phyloP scores from a whole-genome alignment of 2,329 filamentous ascomycete species.

The Aschersonia sp. region DNA sequence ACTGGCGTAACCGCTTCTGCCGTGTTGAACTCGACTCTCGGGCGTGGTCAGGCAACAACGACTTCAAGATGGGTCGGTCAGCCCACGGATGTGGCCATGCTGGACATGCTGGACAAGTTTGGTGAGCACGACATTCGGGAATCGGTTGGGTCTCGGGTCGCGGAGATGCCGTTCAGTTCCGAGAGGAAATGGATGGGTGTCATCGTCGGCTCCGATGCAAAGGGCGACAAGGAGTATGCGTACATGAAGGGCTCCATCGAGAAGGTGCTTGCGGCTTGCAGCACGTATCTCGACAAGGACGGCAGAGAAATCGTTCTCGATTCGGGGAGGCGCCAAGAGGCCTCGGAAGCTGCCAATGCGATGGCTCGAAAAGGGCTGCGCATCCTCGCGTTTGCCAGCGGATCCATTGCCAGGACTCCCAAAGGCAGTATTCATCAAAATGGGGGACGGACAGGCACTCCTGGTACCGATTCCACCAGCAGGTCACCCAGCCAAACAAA shows the following conservation, averaged over 20 bases:
- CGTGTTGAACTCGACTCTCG: conserved; percentile 73
- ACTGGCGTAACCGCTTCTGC: conserved; percentile 55
- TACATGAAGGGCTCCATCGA: conserved; percentile 96
- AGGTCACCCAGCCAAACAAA: conserved; percentile 27
- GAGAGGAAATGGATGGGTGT: conserved; percentile 99
- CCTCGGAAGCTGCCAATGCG: conserved; percentile 61
- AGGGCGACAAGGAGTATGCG: conserved; percentile 59
- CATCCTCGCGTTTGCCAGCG: conserved; percentile 88
- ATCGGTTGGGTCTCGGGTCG: conserved; percentile 64
- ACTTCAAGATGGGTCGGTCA: conserved; percentile 93
- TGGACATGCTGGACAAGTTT: conserved; percentile 83
- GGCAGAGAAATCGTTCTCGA: conserved; percentile 81
- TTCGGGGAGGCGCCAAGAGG: conserved; percentile 57
- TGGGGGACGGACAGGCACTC: conserved; percentile 36
- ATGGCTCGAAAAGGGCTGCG: conserved; percentile 85
- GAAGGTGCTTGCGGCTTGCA: conserved; percentile 70
- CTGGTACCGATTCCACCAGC: conserved; percentile 22
- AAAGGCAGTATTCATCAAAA: conserved; percentile 24
- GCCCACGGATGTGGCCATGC: conserved; percentile 92
- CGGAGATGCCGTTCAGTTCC: conserved; percentile 90
- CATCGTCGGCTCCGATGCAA: conserved; percentile 51
- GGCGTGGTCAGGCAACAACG: conserved; percentile 38
- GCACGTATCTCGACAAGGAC: conserved; percentile 77
- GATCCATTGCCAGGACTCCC: conserved; percentile 39
- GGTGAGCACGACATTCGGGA: conserved; percentile 85